phyloP scores from a whole-genome alignment of 306 rosid genomes.

The Quercus agrifolia region DNA sequence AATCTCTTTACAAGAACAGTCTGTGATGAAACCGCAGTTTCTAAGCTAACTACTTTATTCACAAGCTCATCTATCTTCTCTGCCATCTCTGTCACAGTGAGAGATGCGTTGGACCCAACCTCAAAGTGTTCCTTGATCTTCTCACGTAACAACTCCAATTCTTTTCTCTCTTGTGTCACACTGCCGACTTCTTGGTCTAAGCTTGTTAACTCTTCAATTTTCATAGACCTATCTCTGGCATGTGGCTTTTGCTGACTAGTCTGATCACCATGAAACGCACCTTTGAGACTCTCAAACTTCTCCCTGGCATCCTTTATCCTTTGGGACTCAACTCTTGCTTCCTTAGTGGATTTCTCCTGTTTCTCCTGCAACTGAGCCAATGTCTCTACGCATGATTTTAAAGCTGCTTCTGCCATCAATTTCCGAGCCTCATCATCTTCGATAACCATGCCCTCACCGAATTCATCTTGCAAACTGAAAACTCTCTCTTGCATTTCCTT shows the following conservation, averaged over 20 bases:
- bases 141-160: slow-evolving; percentile 41
- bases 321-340: slow-evolving; percentile 51
- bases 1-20: slow-evolving; percentile 60
- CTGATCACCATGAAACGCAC: slow-evolving; percentile 33
- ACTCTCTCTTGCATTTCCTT: slow-evolving; percentile 69
- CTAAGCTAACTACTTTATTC: slow-evolving; percentile 68
- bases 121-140: slow-evolving; percentile 57
- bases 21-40: slow-evolving; percentile 73
- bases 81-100: slow-evolving; percentile 70
- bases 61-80: slow-evolving; percentile 88
- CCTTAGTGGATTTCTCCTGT: slow-evolving; percentile 59
- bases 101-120: slow-evolving; percentile 36
- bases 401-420: slow-evolving; percentile 84
- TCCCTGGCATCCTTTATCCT: slow-evolving; percentile 52
- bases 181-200: slow-evolving; percentile 24
- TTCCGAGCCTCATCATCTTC: slow-evolving; percentile 83
- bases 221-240: slow-evolving; percentile 22
- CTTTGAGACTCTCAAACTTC: slow-evolving; percentile 56
- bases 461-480: slow-evolving; percentile 73
- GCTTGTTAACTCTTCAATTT: slow-evolving; percentile 3
- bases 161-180: slow-evolving; percentile 35
- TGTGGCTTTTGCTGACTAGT: slow-evolving; percentile 14
- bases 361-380: slow-evolving; percentile 54
- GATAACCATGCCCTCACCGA: slow-evolving; percentile 71
- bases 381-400: slow-evolving; percentile 75